A percentile compares a stretch with the other conserved stretches of the same genome.
Conservation (phyloP, 1,139 yeast species). For the Suhomyces coccinellae region DNA sequence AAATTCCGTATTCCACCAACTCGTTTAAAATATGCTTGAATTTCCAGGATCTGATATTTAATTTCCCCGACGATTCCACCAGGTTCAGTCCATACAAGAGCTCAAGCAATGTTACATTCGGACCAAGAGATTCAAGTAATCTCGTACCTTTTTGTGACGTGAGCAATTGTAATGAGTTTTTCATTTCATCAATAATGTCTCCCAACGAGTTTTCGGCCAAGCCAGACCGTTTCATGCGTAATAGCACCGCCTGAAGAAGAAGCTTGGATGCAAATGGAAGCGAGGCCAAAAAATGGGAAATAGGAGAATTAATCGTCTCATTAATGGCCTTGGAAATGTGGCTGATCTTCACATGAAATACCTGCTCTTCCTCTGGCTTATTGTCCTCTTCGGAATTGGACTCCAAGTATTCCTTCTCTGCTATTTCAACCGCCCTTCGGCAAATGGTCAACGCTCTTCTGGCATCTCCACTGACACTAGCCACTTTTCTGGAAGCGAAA, state of each 20-base stretch:
- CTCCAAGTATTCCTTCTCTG: constrained; percentile 56
- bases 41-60: constrained; percentile 40
- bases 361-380: constrained; percentile 31
- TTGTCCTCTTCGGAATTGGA: constrained; percentile 16
- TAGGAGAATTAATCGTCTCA: constrained; percentile 78
- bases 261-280: constrained; percentile 73
- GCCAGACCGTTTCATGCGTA: constrained; percentile 68
- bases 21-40: constrained; percentile 61
- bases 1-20: constrained; percentile 73
- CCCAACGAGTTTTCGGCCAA: constrained; percentile 71
- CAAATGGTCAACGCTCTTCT: constrained; percentile 88
- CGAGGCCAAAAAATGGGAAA: constrained; percentile 55
- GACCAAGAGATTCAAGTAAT: constrained; percentile 19
- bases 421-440: constrained; percentile 86
- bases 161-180: constrained; percentile 34
- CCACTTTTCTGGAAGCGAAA: constrained; percentile 91
- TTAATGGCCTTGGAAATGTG: constrained; percentile 56
- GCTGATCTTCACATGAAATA: constrained; percentile 28
- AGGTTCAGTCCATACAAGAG: constrained; percentile 32
- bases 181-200: constrained; percentile 77
- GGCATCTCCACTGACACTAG: constrained; percentile 97
- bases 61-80: constrained; percentile 12
- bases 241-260: constrained; percentile 64
- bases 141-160: constrained; percentile 24
- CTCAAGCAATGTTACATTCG: constrained; percentile 21